Percentiles rank a stretch among this genome's conserved stretches.
Conservation (phyloP, 805 yeast genomes). For the Ogataea chonburiensis region DNA sequence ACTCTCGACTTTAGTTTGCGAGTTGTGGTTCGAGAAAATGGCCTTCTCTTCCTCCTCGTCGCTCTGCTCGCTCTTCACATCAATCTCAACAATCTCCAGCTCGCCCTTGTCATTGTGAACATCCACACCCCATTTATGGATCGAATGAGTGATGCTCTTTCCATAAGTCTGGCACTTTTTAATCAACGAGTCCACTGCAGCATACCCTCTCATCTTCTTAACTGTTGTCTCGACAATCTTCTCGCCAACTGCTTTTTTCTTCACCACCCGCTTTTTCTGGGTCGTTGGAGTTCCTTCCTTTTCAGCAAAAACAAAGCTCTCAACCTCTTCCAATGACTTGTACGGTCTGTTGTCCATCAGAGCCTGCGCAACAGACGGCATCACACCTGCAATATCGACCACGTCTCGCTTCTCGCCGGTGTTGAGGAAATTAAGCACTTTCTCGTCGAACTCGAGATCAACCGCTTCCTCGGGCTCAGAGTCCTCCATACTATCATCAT, state of each 20-base stretch:
- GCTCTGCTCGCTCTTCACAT: slow-evolving; percentile 40
- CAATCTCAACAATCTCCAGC: slow-evolving; percentile 58
- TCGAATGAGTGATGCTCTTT: slow-evolving; percentile 62
- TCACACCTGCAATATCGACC: slow-evolving; percentile 73
- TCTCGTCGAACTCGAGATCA: slow-evolving; percentile 50
- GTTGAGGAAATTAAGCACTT: slow-evolving; percentile 75
- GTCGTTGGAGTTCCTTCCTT: slow-evolving; percentile 18
- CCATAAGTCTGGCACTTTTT: slow-evolving; percentile 81
- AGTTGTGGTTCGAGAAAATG: slow-evolving; percentile 31
- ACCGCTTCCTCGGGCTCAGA: slow-evolving; percentile 35
- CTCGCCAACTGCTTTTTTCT: slow-evolving; percentile 64
- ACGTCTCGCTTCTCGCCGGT: slow-evolving; percentile 72
- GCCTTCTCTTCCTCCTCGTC: slow-evolving; percentile 27
- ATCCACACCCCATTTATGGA: slow-evolving; percentile 86
- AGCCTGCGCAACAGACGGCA: slow-evolving; percentile 60
- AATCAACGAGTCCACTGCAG: slow-evolving; percentile 91
- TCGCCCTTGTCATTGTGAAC: slow-evolving; percentile 64
- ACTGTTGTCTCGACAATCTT: slow-evolving; percentile 69
- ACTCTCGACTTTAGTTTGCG: slow-evolving; percentile 23
- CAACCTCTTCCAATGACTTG: slow-evolving; percentile 53
- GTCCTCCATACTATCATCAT: slow-evolving; percentile 33
- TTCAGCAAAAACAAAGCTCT: slow-evolving; percentile 51
- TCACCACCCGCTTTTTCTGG: slow-evolving; percentile 32
- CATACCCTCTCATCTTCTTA: slow-evolving; percentile 77
- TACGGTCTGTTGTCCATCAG: slow-evolving; percentile 75